Evolutionary conservation across 2,329 filamentous ascomycete genomes (phyloP), one percentile per base, ranked within the genome.

Genomic region (Chaetomiaceae sp.): DNA sequence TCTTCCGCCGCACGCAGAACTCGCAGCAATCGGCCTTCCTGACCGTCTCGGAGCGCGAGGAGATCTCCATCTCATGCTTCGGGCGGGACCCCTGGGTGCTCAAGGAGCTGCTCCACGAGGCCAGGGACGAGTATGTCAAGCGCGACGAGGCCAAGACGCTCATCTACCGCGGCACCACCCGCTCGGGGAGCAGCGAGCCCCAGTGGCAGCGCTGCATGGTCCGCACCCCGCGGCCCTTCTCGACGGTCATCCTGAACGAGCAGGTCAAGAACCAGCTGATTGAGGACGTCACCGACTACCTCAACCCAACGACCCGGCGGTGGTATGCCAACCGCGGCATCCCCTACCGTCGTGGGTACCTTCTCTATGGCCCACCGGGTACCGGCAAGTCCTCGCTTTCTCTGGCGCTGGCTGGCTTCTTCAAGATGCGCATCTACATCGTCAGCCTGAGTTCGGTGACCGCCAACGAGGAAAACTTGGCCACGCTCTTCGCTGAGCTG

Each of bases 311-410:
- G 11, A 84, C 81, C 0, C 71, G 77, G 36, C 73, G 81, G n/a
- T 95, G 88, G 87, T 95, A 95, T 61, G 75, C 83, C 0, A 84
- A 87, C 55, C 76, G 88, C 6, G 88, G 88, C 1, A 91, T 95
- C 24, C 88, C 89, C 0, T 94, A 94, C 62, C 78, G 88, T 12
- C 76, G 88, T 4, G 89, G 88, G 0, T 95, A 93, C 58, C 75
- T 95, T 0, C 79, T 95, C 14, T 73, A 90, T 53, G 88, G 88
- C 0, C 86, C 87, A 0, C 86, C 86, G 0, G 86, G 87, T 1
- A 90, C 86, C 0, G 86, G 87, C 12, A 93, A 91, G 65, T 85
- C 80, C 36, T 85, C 81, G 37, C 71, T 88, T 1, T 83, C 78
- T 52, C 74, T 88, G 34, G 84, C 84, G 0, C 71, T 86, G 40